These are phyloP conservation scores for Pythium rhizo-oryzae DNA, from an alignment of 352 stramenopile genomes.

Conservation along the genomic window DNA sequence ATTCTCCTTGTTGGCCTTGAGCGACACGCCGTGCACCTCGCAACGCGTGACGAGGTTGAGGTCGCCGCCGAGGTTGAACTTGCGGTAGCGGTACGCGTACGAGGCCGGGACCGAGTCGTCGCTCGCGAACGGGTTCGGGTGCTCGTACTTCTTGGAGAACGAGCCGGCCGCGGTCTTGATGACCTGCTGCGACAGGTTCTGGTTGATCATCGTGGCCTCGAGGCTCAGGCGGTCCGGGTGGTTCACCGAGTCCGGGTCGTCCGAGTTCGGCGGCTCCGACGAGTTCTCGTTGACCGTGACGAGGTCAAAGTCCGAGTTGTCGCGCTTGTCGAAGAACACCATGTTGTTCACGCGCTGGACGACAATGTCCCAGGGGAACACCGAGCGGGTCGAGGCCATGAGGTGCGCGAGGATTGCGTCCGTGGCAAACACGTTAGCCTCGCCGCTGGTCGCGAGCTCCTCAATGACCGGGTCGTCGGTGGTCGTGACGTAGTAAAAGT, in stretches of 20 bases:
- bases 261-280: conserved; percentile 85
- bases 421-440: conserved; percentile 96
- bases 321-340: conserved; percentile 98
- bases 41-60: conserved; percentile 93
- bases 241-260: conserved; percentile 94
- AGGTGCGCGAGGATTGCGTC: conserved; percentile 97
- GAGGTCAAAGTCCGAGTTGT: conserved; percentile 94
- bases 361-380: conserved; percentile 99
- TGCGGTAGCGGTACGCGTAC: conserved; percentile 97
- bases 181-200: conserved; percentile 99
- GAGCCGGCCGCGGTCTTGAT: conserved; percentile 57
- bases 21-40: conserved; percentile 93
- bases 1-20: conserved; percentile 87
- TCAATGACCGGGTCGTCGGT: conserved; percentile 97
- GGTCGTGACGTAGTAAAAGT: conserved; percentile 97
- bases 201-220: conserved; percentile 98
- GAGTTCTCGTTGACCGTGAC: conserved; percentile 96
- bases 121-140: conserved; percentile 95
- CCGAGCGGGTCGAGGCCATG: conserved; percentile 95
- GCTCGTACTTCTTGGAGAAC: conserved; percentile 58
- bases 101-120: conserved; percentile 93
- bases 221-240: conserved; percentile 95
- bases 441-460: conserved; percentile 89
- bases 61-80: conserved; percentile 92
- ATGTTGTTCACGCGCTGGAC: conserved; percentile 92